These are phyloP conservation scores for Phylloporus scabripes DNA, from an alignment of 768 basidiomycete genomes.

Conservation along the genomic window DNA sequence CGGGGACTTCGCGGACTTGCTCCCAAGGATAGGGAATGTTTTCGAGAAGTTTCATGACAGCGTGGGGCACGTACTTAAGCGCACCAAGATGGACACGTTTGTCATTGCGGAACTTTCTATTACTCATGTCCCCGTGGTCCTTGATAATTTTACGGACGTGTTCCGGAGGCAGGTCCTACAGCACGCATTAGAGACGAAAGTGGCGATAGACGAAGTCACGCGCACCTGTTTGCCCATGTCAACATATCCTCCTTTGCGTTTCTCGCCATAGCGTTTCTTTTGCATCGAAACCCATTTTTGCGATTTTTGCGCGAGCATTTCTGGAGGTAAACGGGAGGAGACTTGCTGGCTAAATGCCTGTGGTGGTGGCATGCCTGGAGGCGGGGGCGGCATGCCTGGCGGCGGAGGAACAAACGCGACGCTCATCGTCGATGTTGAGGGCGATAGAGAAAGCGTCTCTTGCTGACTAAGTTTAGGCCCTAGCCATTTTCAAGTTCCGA, in stretches of 20 bases:
- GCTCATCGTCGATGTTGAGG: constrained; percentile 32
- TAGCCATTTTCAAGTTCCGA: constrained; percentile 22
- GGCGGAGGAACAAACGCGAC: constrained; percentile 33
- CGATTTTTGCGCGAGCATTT: constrained; percentile 84
- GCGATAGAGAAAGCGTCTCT: constrained; percentile 18
- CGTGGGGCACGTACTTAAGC: constrained; percentile 97
- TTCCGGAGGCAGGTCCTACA: constrained; percentile 89
- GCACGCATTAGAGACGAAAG: constrained; percentile 7
- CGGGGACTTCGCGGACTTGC: constrained; percentile 98
- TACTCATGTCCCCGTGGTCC: constrained; percentile 99
- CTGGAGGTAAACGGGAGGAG: constrained; percentile 46
- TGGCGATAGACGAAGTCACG: neutral
- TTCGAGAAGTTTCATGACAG: constrained; percentile 98
- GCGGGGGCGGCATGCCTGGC: constrained; percentile 38
- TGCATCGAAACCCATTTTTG: constrained; percentile 97
- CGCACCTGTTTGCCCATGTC: constrained; percentile 91
- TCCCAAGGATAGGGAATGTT: constrained; percentile 98
- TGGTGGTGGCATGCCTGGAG: constrained; percentile 39
- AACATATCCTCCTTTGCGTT: constrained; percentile 81
- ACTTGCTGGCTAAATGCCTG: constrained; percentile 30
- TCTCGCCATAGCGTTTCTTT: constrained; percentile 87
- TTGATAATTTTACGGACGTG: constrained; percentile 99
- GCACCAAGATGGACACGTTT: constrained; percentile 99
- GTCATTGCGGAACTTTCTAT: constrained; percentile 98
- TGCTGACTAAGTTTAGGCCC: constrained; percentile 22